Base-by-base conservation (phyloP, 106 monocot species). In the Dactylorhiza incarnata region DNA sequence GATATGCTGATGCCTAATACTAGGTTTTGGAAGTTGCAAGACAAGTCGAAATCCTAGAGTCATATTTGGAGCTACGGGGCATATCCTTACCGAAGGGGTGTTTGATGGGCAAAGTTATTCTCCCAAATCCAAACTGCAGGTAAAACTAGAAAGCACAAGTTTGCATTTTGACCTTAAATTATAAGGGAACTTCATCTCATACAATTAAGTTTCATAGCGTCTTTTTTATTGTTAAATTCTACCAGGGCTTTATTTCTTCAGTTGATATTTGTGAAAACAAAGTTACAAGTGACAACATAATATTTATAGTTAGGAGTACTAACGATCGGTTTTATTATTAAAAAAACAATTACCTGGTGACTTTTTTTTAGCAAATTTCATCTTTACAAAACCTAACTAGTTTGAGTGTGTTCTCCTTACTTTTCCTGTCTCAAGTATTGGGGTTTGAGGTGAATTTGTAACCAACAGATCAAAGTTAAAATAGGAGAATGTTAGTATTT, bases 61-160 rank as follows among this genome's bases (percentile, higher is more conserved):
- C 83, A 23, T 97, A 97, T 72, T 86, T 97, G 78, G 89, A 94
- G 76, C 89, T 86, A 58, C 86, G 97, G 45, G 97, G 94, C 17
- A 65, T 85, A 48, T 45, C 75, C 29, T 75, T 94, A 83, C 97
- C 97, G 26, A 84, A 97, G 74, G 97, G 91, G 0, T 63, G 82
- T 67, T 68, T 97, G 58, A 83, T 53, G 50, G 84, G 89, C 6
- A 89, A 79, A 86, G 87, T 94, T 54, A 74, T 97, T 48, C 94
- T 94, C 65, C 91, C 97, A 49, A 89, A 89, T 87, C 89, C 89
- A 68, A 77, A 88, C 62, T 97, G 97, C 93, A 89, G 88, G 97
- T 94, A 69, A 23, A 67, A 48, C 48, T 49, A 72, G 14, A 48
- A 29, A 65, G 29, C 11, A 29, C 25, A 65, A 65, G 13, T 37